Evolutionary conservation across 2,329 filamentous ascomycete genomes (phyloP), one percentile per base, ranked within the genome.

Genomic region (Fonsecaea multimorphosa): DNA sequence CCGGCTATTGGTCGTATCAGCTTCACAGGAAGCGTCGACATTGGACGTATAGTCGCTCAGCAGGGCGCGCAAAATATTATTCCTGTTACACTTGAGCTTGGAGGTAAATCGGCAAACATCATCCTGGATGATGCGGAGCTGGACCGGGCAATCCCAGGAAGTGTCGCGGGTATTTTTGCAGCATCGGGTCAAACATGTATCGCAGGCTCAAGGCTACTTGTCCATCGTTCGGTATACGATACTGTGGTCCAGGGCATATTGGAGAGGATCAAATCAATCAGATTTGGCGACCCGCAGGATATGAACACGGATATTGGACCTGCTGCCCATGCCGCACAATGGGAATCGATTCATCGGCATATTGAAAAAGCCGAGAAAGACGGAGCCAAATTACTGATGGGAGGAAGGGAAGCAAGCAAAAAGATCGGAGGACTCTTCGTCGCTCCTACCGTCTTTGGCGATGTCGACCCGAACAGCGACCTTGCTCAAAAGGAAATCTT

Each of bases 31-130:
- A 90, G 86, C 73, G 91, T 90, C 0, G 78, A 81, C 0, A 85
- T 92, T 0, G 91, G 91, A 3, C 85, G 86, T 38, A 87, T 92
- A 73, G 87, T 96, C 63, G 89, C 86, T 9, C 81, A 83, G 19
- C 83, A 86, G 6, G 90, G 90, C 0, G 92, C 89, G 24, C 86
- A 89, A 74, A 80, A 90, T 71, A 82, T 95, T 49, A 96, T 96
- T 81, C 92, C 91, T 0, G 84, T 91, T 0, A 80, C 95, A 1
- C 83, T 95, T 71, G 92, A 96, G 76, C 82, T 96, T 0, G 92
- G 92, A 2, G 92, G 92, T 46, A 96, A 96, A 76, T 89, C 90
- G 0, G 87, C 87, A 0, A 88, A 90, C 1, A 89, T 96, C 66
- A 87, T 96, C 0, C 86, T 90, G 76, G 88, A 91, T 58, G 92